A percentile compares a stretch with the other conserved stretches of the same genome.
phyloP scores from a whole-genome alignment of 202 grass and related monocot species.

The Carex sylvatica region DNA sequence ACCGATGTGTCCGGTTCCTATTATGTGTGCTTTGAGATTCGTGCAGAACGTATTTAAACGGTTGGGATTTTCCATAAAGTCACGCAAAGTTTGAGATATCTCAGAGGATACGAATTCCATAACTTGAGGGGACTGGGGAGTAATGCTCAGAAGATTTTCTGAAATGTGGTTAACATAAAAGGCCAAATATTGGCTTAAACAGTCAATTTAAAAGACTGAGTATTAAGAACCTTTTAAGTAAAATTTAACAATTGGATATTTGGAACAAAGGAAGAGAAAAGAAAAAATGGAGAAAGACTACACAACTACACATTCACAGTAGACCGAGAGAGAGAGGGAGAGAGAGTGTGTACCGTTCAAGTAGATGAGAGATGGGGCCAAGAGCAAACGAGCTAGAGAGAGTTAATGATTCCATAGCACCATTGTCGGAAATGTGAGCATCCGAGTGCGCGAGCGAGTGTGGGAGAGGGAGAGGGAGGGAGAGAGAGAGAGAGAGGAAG shows the following conservation, averaged over 20 bases:
- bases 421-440: not conserved
- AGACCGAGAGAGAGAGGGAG: not conserved
- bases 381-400: not conserved
- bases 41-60: too few relatives aligned
- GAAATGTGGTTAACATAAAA: not conserved
- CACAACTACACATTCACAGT: not conserved
- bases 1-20: too few relatives aligned
- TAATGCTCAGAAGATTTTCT: not conserved
- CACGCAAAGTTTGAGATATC: too few relatives aligned
- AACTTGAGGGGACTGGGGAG: too few relatives aligned
- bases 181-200: not conserved
- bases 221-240: too few relatives aligned
- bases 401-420: slow-evolving; percentile 19
- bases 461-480: not conserved
- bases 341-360: not conserved
- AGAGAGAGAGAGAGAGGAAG: not conserved
- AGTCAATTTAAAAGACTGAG: not conserved
- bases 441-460: not conserved
- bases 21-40: too few relatives aligned
- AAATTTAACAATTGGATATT: too few relatives aligned
- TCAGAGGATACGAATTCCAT: too few relatives aligned
- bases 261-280: too few relatives aligned
- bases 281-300: not conserved
- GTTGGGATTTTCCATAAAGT: too few relatives aligned
- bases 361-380: not conserved